These are phyloP conservation scores for Leersia perrieri DNA, from an alignment of 176 grass and related monocot genomes.

Conservation along the genomic window DNA sequence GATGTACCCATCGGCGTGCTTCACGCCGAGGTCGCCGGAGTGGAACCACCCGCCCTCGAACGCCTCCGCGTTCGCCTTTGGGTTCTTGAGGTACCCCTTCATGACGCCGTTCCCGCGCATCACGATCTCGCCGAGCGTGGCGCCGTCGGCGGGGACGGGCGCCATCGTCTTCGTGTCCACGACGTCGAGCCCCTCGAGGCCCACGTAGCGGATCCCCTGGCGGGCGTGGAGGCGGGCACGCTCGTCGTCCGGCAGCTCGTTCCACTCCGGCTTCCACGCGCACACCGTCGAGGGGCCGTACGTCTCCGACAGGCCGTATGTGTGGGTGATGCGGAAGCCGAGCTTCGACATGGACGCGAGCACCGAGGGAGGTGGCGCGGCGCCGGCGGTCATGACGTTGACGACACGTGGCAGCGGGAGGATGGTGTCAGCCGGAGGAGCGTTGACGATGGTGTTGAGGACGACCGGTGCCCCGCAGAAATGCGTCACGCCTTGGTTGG, in stretches of 20 bases:
- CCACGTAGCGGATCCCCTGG: conserved; percentile 82
- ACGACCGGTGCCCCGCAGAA: conserved; percentile 92
- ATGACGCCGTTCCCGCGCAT: conserved; percentile 91
- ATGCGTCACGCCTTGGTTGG: conserved; percentile 79
- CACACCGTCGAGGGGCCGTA: conserved; percentile 86
- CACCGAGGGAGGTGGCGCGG: conserved; percentile 78
- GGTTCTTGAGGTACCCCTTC: conserved; percentile 94
- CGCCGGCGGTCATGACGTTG: conserved; percentile 83
- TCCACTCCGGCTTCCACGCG: conserved; percentile 94
- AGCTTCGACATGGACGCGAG: conserved; percentile 74
- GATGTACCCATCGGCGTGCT: conserved; percentile 70
- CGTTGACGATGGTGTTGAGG: conserved; percentile 83
- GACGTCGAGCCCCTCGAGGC: conserved; percentile 69
- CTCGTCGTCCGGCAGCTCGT: conserved; percentile 53
- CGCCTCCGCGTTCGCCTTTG: conserved; percentile 67
- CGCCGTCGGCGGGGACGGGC: conserved; percentile 67
- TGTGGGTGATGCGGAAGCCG: conserved; percentile 86
- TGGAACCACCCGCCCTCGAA: conserved; percentile 96
- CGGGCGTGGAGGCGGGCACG: conserved; percentile 71
- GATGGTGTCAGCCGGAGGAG: conserved; percentile 68
- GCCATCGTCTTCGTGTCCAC: conserved; percentile 73
- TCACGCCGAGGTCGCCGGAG: conserved; percentile 79
- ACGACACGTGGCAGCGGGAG: conserved; percentile 69
- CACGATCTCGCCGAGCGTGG: conserved; percentile 77
- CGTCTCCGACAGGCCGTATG: conserved; percentile 88